These are phyloP conservation scores for Aspergillus coremiiformis DNA, from an alignment of 495 filamentous ascomycete species.

Conservation along the genomic window DNA sequence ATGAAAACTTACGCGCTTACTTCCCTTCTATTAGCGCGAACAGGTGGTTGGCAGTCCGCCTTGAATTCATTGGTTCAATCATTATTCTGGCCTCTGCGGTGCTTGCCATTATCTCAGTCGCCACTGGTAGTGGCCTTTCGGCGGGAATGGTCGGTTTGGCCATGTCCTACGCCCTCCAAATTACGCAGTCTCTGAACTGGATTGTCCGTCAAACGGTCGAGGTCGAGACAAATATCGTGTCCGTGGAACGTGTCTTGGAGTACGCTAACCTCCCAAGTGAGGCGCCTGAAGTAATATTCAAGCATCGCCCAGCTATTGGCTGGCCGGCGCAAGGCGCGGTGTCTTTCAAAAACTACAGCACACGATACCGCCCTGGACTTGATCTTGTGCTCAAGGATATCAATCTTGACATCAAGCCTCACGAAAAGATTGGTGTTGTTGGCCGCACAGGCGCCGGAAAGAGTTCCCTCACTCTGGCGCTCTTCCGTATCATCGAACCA, in stretches of 20 bases:
- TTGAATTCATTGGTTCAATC: slow-evolving; percentile 93
- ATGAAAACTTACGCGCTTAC: slow-evolving; percentile 90
- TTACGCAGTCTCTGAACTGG: slow-evolving; percentile 98
- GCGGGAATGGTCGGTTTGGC: slow-evolving; percentile 83
- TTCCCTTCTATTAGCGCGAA: slow-evolving; percentile 96
- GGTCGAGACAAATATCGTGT: slow-evolving; percentile 98
- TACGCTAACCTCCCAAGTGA: slow-evolving; percentile 92
- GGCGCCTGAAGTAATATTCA: slow-evolving; percentile 87
- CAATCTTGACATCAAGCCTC: slow-evolving; percentile 82
- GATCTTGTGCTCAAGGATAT: slow-evolving; percentile 91
- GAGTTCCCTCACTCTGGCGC: slow-evolving; percentile 83
- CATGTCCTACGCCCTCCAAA: slow-evolving; percentile 96
- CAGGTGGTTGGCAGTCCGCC: slow-evolving; percentile 88
- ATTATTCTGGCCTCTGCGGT: slow-evolving; percentile 85
- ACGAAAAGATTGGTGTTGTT: slow-evolving; percentile 97
- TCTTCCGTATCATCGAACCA: slow-evolving; percentile 95
- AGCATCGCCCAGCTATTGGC: slow-evolving; percentile 74
- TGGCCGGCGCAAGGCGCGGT: slow-evolving; percentile 92
- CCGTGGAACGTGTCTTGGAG: slow-evolving; percentile 95
- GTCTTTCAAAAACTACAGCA: slow-evolving; percentile 87
- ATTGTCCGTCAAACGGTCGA: slow-evolving; percentile 98
- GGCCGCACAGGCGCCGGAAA: slow-evolving; percentile 96
- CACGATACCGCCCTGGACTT: slow-evolving; percentile 80
- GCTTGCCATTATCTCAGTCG: slow-evolving; percentile 74
- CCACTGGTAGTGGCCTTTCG: slow-evolving; percentile 58